Evolutionary conservation across 2,329 filamentous ascomycete genomes (phyloP), one percentile per base, ranked within the genome.

Genomic region (Fusarium papillatum): DNA sequence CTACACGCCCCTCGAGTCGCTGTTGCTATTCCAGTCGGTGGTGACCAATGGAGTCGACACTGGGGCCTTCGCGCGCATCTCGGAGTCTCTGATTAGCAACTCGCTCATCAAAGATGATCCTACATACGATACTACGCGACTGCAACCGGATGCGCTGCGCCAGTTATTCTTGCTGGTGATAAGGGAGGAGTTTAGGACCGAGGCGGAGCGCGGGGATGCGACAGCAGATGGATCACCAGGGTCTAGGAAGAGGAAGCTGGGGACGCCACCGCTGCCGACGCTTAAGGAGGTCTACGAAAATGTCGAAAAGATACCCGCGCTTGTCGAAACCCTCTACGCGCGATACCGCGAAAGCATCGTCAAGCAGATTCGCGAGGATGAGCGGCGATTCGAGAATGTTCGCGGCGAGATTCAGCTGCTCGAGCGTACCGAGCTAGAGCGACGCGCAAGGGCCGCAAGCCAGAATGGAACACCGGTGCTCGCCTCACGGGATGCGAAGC

Each of bases 1-100:
- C 81, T 96, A 97, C 86, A 96, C 95, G 82, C 91, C 93, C 79
- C 94, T 97, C 87, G 95, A 98, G 89, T 94, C 93, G 81, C 90
- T 97, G 73, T 90, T 97, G 77, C 90, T 98, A 81, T 96, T 97
- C 86, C 95, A 96, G 85, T 93, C 93, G 72, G 89, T 97, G 76
- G 89, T 92, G 77, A 87, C 88, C 78, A 89, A 94, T 84, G 94
- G 94, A 81, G 87, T 92, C 76, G 90, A 92, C 76, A 86, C 91
- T 64, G 83, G 88, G 73, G 91, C 90, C 82, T 97, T 97, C 85
- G 86, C 86, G 80, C 89, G 88, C 78, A 94, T 97, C 74, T 95
- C 95, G 70, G 90, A 94, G 76, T 86, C 93, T 71, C 90, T 98
- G 74, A 93, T 90, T 84, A 92, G 89, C 80, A 95, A 97, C 82